Conservation (phyloP, 306 rosid species). For the Adenanthera pavonina region DNA sequence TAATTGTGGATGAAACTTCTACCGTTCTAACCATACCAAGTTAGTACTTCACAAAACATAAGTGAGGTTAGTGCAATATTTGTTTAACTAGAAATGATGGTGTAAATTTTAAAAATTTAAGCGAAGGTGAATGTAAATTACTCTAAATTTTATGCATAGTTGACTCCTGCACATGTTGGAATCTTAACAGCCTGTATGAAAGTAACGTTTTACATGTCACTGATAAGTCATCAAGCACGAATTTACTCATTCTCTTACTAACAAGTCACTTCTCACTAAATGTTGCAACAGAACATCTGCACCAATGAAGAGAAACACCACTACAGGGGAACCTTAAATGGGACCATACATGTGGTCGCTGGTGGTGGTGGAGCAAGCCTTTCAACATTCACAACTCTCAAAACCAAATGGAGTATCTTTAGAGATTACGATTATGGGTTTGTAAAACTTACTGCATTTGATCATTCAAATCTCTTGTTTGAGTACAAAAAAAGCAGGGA, state of each 20-base stretch:
- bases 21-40: background rate
- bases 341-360: conserved; percentile 87
- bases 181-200: background rate
- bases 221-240: conserved; percentile 8
- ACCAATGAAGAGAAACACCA: conserved; percentile 68
- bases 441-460: conserved; percentile 75
- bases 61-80: background rate
- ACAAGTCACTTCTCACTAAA: conserved; percentile 4
- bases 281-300: conserved; percentile 67
- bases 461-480: conserved; percentile 76
- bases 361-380: conserved; percentile 87
- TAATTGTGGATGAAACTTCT: background rate
- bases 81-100: background rate
- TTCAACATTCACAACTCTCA: conserved; percentile 58
- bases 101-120: background rate
- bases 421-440: conserved; percentile 75
- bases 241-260: conserved; percentile 20
- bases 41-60: no score
- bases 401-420: conserved; percentile 79
- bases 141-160: conserved; percentile 2
- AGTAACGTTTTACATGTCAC: background rate
- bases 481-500: conserved; percentile 93
- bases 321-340: conserved; percentile 71
- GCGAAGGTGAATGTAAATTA: background rate
- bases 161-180: background rate